These are phyloP conservation scores for Peniophora sp. DNA, from an alignment of 1,284 basidiomycete genomes.

Conservation along the genomic window DNA sequence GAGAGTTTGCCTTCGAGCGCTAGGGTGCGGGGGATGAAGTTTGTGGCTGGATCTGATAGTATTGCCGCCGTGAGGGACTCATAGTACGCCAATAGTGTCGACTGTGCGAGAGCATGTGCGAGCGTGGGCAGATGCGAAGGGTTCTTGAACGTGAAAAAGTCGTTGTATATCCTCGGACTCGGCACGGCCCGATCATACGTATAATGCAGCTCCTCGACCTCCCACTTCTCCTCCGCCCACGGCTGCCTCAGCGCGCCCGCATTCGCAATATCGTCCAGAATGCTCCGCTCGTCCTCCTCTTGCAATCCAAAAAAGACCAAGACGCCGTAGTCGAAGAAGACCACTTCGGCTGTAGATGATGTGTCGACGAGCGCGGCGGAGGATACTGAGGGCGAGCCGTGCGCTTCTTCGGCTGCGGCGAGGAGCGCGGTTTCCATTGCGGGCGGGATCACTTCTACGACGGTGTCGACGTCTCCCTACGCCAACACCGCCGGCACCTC, in stretches of 20 bases:
- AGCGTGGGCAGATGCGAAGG: slow-evolving; percentile 81
- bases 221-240: slow-evolving; percentile 70
- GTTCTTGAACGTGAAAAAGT: slow-evolving; percentile 91
- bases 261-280: slow-evolving; percentile 76
- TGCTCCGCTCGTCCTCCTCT: slow-evolving; percentile 68
- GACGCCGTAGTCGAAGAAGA: slow-evolving; percentile 85
- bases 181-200: slow-evolving; percentile 82
- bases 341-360: slow-evolving; percentile 65
- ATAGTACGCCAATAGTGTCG: slow-evolving; percentile 85
- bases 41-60: slow-evolving; percentile 71
- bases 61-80: slow-evolving; percentile 78
- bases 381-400: not conserved
- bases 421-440: not conserved
- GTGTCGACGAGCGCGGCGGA: slow-evolving; percentile 22
- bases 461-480: not conserved
- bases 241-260: slow-evolving; percentile 60
- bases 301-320: slow-evolving; percentile 82
- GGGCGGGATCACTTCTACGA: not conserved
- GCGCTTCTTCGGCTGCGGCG: not conserved
- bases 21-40: slow-evolving; percentile 81
- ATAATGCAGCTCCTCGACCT: slow-evolving; percentile 87
- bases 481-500: not conserved
- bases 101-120: slow-evolving; percentile 91
- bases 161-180: slow-evolving; percentile 85
- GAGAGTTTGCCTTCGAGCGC: slow-evolving; percentile 76